A percentile compares a stretch with the other conserved stretches of the same genome.
Conservation (phyloP, 2,329 filamentous ascomycete species). For the Sporothrix pallida region DNA sequence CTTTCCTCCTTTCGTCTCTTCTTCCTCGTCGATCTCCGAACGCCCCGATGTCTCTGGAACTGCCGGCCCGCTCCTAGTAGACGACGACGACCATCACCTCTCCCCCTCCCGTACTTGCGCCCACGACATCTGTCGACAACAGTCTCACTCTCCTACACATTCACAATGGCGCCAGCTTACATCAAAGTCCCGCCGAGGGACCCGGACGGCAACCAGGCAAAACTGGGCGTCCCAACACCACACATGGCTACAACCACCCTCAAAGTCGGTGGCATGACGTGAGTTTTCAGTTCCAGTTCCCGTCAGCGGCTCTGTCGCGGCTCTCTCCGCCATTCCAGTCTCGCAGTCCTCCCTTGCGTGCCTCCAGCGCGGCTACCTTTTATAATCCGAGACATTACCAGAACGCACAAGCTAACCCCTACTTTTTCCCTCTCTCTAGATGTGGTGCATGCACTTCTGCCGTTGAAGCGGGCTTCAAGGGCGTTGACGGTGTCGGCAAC, state of each 20-base stretch:
- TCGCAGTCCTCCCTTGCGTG: neutral
- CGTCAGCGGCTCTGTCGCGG: conserved; percentile 6
- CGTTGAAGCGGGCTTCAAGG: conserved; percentile 90
- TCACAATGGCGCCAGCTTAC: conserved; percentile 58
- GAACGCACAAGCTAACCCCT: neutral
- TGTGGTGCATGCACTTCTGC: conserved; percentile 95
- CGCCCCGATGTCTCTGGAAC: conserved; percentile 30
- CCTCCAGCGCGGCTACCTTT: neutral
- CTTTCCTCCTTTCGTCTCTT: neutral
- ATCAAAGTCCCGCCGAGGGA: conserved; percentile 56
- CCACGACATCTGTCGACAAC: neutral
- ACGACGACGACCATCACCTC: neutral
- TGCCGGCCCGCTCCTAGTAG: conserved; percentile 27
- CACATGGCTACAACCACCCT: conserved; percentile 90
- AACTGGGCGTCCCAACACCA: conserved; percentile 51
- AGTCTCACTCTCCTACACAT: neutral
- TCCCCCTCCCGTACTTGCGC: neutral
- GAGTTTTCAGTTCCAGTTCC: conserved; percentile 46
- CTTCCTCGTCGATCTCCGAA: conserved; percentile 8
- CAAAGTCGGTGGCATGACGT: conserved; percentile 86
- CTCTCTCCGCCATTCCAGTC: conserved; percentile 18
- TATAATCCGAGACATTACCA: conserved; percentile 2
- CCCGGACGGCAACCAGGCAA: conserved; percentile 41
- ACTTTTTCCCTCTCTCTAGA: conserved; percentile 44
- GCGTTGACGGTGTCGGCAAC: conserved; percentile 77